Percentiles rank a stretch among this genome's conserved stretches.
phyloP scores from a whole-genome alignment of 257 asterid genomes.

The Solanum stenotomum region DNA sequence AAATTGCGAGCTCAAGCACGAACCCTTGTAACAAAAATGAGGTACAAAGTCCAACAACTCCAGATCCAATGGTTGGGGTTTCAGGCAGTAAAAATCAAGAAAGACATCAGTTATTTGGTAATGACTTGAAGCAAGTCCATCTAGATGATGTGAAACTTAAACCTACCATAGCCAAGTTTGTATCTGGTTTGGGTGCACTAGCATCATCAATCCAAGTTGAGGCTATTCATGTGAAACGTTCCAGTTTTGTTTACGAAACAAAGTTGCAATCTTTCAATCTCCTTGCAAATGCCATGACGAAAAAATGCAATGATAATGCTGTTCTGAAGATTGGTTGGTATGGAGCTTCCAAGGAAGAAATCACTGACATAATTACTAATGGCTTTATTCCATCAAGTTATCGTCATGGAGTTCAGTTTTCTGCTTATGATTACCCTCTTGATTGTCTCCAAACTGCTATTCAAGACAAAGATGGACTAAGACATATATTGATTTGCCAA shows the following conservation, averaged over 20 bases:
- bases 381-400: too few species aligned
- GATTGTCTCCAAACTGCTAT: too few species aligned
- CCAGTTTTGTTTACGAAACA: neutral
- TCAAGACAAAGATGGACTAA: too few species aligned
- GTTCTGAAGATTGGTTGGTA: constrained; percentile 16
- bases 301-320: constrained; percentile 1
- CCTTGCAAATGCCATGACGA: neutral
- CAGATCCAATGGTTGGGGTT: neutral
- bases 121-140: neutral
- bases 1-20: neutral
- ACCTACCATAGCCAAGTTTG: neutral
- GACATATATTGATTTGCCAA: too few species aligned
- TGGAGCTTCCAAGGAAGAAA: constrained; percentile 13
- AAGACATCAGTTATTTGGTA: neutral
- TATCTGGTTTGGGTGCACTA: neutral
- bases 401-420: too few species aligned
- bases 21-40: neutral
- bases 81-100: neutral
- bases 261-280: neutral
- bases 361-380: too few species aligned
- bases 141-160: neutral
- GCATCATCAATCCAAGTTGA: constrained; percentile 5
- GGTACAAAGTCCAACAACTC: neutral
- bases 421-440: too few species aligned
- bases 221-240: constrained; percentile 6